Base-by-base conservation (phyloP, 2,329 filamentous ascomycete species). In the Penicillium sp. region DNA sequence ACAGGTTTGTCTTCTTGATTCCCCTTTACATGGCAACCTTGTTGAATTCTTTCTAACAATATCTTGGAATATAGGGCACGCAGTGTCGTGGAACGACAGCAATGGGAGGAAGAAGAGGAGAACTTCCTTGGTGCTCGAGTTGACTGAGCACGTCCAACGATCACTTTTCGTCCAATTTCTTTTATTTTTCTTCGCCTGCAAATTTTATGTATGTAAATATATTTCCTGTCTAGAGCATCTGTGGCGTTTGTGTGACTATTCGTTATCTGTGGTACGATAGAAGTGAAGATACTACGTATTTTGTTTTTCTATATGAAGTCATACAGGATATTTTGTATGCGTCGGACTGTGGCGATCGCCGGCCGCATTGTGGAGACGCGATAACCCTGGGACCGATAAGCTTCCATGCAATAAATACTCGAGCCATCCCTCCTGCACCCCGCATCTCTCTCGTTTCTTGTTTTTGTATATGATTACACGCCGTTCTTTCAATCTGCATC, bases 71-170 rank as follows among this genome's bases (percentile, higher is more conserved):
- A 18, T 45, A 75, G 79, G 47, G 84, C 83, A 28, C 72, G 83
- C 61, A 75, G 79, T 55, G 69, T 79, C 14, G 75, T 85, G 42
- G 83, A 86, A 69, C 71, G 83, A 56, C 69, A 77, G 68, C 75
- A 77, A 63, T 87, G 83, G 82, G 80, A 85, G 65, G 77, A 84
- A 56, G 82, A 85, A 59, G 83, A 86, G 71, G 75, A 76, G 61
- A 71, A 71, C 33, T 86, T 79, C 66, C 75, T 79, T 5, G 82
- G 82, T 3, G 74, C 74, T 24, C 75, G 60, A 30, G 51, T 55
- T n/a, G 66, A 56, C n/a, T 60, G 45, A 52, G 26, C 20, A 26
- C 28, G 7, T 51, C 38, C 5, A 18, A 24, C n/a, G 35, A n/a
- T n/a, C n/a, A n/a, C n/a, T n/a, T 46, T 12, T 33, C 47, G 18